Percentiles rank a stretch among this genome's conserved stretches.
These are phyloP conservation scores for Hyphodiscus hymeniophilus DNA, from an alignment of 495 filamentous ascomycete species.

Conservation along the genomic window DNA sequence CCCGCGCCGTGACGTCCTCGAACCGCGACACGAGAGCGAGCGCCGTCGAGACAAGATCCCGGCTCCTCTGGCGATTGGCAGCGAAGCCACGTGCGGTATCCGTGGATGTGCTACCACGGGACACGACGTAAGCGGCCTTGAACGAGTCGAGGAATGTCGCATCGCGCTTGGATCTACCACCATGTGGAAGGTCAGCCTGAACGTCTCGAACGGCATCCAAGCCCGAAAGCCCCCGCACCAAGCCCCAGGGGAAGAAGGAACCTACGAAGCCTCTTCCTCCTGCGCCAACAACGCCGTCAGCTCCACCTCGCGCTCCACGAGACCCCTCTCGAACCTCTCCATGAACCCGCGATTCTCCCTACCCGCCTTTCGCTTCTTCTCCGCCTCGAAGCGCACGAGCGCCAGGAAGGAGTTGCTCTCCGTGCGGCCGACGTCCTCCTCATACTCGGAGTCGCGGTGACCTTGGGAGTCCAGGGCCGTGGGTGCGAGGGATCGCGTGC, in stretches of 20 bases:
- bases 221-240: not conserved
- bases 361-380: slow-evolving; percentile 17
- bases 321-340: slow-evolving; percentile 9
- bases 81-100: slow-evolving; percentile 6
- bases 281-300: slow-evolving; percentile 15
- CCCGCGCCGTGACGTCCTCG: slow-evolving; percentile 6
- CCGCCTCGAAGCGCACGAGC: slow-evolving; percentile 5
- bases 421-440: slow-evolving; percentile 29
- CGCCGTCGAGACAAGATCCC: slow-evolving; percentile 2
- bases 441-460: no score
- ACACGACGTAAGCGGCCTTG: slow-evolving; percentile 3
- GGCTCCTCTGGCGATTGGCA: slow-evolving; percentile 1
- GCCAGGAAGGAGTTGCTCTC: slow-evolving; percentile 25
- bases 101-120: not conserved
- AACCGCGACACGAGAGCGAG: slow-evolving; percentile 6
- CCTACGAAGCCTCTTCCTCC: not conserved
- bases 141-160: slow-evolving; percentile 12
- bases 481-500: no score
- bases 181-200: not conserved
- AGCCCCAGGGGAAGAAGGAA: not conserved
- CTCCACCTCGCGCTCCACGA: slow-evolving; percentile 13
- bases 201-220: not conserved
- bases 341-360: slow-evolving; percentile 19
- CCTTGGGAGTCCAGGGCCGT: no score
- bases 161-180: slow-evolving; percentile 8